Evolutionary conservation across 179 eudicot genomes (phyloP), one percentile per base, ranked within the genome.

Genomic region (Actinidia arguta): DNA sequence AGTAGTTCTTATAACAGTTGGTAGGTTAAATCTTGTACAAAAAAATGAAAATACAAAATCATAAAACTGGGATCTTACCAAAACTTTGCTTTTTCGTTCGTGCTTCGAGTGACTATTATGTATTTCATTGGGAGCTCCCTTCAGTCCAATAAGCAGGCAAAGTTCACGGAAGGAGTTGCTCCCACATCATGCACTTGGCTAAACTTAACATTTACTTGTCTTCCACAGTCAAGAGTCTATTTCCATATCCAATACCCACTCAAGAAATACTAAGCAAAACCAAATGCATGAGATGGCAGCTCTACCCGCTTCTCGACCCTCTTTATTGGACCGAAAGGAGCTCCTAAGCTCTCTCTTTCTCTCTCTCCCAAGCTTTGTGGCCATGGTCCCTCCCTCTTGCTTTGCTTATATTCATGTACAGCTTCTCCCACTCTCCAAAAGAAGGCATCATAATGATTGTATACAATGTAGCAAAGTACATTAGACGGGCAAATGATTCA

Each of bases 141-240:
- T 87, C 89, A 87, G 83, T 87, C 89, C 89, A 87, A 87, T 87
- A n/a, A 56, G 85, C 25, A 85, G 85, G 87, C 73, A 8, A 76
- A 84, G 85, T 27, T 62, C 12, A 24, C 85, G 76, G 84, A 44
- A 59, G 74, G 80, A 81, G 84, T 81, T 83, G 86, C 89, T 86
- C 86, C 85, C 89, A 69, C 59, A 47, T 69, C 86, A 86, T 86
- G 86, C 86, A 86, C 8, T 73, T 81, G 84, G 83, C 70, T 51
- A 81, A 78, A 68, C 89, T 81, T 62, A 74, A 42, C 82, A 48
- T 56, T 76, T 80, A 47, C 24, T 31, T 7, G 0, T 58, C 54
- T 7, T 18, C 63, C 16, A 20, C 10, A 68, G 50, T 39, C 18
- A 11, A 17, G 10, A 31, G 13, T 62, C 36, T 3, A 3, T 14